Percentiles rank a stretch among this genome's conserved stretches.
Evolutionary conservation across 1,139 yeast species (phyloP).

Genomic region (Diutina catenulata): DNA sequence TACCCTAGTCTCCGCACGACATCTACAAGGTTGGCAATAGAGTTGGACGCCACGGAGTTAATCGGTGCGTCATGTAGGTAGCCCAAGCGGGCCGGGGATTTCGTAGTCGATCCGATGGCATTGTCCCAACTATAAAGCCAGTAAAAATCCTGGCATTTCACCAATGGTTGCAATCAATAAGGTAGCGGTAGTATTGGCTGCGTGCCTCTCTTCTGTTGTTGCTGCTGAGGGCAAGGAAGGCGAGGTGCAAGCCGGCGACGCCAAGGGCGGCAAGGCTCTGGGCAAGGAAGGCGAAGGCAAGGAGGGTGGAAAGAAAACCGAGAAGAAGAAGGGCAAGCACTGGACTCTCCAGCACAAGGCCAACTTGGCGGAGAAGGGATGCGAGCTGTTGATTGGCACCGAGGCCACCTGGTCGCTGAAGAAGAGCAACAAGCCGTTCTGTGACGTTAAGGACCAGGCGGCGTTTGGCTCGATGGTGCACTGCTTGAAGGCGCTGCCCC

Average conservation of each 20-base stretch:
- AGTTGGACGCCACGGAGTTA: too few species aligned
- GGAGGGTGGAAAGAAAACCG: neutral
- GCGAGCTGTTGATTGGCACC: constrained; percentile 35
- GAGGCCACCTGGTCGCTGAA: neutral
- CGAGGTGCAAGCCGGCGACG: neutral
- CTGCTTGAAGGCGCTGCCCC: constrained; percentile 19
- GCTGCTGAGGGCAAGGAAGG: neutral
- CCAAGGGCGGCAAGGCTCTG: neutral
- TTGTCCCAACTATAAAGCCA: too few species aligned
- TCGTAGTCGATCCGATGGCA: too few species aligned
- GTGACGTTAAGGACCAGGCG: constrained; percentile 13
- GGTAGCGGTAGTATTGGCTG: neutral
- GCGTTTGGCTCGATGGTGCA: constrained; percentile 29
- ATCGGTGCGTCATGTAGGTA: too few species aligned
- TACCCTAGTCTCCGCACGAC: too few species aligned
- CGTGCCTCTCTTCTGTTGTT: neutral
- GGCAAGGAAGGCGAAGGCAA: neutral
- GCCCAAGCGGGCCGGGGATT: too few species aligned
- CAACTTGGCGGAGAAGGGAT: constrained; percentile 28
- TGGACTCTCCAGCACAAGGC: constrained; percentile 34
- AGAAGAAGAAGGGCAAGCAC: constrained; percentile 33
- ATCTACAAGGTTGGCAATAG: too few species aligned
- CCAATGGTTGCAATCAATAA: neutral
- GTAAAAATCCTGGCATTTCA: too few species aligned
- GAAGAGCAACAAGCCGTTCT: constrained; percentile 3